A percentile compares a stretch with the other conserved stretches of the same genome.
These are phyloP conservation scores for Xylaria scruposa DNA, from an alignment of 495 filamentous ascomycete species.

Conservation along the genomic window DNA sequence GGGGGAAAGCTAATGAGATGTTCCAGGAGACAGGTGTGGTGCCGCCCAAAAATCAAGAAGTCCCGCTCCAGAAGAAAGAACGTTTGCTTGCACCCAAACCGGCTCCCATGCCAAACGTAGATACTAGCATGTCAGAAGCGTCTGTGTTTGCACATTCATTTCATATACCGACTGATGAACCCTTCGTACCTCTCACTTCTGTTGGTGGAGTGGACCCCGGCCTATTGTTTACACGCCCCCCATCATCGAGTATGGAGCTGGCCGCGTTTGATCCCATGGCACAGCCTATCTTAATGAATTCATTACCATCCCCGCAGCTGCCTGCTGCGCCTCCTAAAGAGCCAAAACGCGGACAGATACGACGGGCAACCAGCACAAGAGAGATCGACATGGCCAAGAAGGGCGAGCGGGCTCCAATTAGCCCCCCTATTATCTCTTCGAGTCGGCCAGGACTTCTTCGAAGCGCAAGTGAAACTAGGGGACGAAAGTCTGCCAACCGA, in stretches of 20 bases:
- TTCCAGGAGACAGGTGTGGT: constrained; percentile 49
- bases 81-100: constrained; percentile 50
- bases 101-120: constrained; percentile 40
- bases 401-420: constrained; percentile 53
- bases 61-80: constrained; percentile 37
- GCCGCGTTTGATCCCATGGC: constrained; percentile 46
- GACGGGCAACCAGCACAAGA: constrained; percentile 52
- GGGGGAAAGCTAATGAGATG: constrained; percentile 55
- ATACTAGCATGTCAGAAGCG: constrained; percentile 44
- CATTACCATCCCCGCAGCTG: constrained; percentile 36
- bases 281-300: constrained; percentile 36
- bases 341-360: constrained; percentile 42
- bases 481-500: constrained; percentile 44
- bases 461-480: constrained; percentile 63
- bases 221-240: constrained; percentile 54
- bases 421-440: constrained; percentile 58
- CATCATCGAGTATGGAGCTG: constrained; percentile 50
- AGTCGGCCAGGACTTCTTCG: constrained; percentile 64
- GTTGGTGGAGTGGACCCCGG: constrained; percentile 52
- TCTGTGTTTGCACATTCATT: constrained; percentile 50
- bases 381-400: constrained; percentile 45
- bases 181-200: constrained; percentile 48
- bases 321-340: constrained; percentile 36
- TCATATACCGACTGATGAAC: constrained; percentile 47
- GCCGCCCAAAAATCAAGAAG: constrained; percentile 40